phyloP scores from a whole-genome alignment of 1,139 yeast genomes.

The Suhomyces anneliseae region DNA sequence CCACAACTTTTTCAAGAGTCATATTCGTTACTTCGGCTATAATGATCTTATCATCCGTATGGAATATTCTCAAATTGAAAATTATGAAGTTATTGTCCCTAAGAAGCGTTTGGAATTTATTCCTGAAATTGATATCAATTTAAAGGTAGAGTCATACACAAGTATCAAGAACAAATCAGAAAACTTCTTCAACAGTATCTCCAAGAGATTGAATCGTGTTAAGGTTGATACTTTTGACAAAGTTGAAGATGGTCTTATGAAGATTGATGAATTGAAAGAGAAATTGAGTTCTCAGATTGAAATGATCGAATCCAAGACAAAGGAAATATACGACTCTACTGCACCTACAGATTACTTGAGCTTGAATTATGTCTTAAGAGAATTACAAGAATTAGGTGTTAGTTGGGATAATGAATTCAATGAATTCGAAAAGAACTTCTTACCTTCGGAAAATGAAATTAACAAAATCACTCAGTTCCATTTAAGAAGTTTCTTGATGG shows the following conservation, averaged over 20 bases:
- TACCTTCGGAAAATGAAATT: conserved; percentile 93
- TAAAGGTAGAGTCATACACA: conserved; percentile 65
- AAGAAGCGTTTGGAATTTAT: conserved; percentile 69
- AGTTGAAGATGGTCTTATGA: conserved; percentile 64
- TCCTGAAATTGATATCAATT: conserved; percentile 65
- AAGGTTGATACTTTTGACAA: conserved; percentile 78
- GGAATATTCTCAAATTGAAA: conserved; percentile 73
- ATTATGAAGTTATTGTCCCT: conserved; percentile 79
- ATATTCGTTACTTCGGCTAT: conserved; percentile 80
- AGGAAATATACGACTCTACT: conserved; percentile 54
- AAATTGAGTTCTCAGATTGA: conserved; percentile 54
- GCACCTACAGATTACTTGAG: conserved; percentile 66
- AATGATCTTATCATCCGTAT: conserved; percentile 77
- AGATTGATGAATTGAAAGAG: conserved; percentile 57
- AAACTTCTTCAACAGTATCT: conserved; percentile 72
- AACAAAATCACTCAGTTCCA: conserved; percentile 89
- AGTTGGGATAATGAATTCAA: conserved; percentile 85
- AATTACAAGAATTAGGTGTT: conserved; percentile 79
- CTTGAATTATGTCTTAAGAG: conserved; percentile 67
- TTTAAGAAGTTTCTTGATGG: conserved; percentile 70
- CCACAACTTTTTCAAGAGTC: conserved; percentile 80
- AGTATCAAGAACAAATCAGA: conserved; percentile 54
- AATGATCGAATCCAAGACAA: conserved; percentile 46
- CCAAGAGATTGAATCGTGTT: conserved; percentile 69
- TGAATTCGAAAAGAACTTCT: conserved; percentile 73